A percentile compares a stretch with the other conserved stretches of the same genome.
phyloP scores from a whole-genome alignment of 208 protist species.

The Wallacemonas sp. region DNA sequence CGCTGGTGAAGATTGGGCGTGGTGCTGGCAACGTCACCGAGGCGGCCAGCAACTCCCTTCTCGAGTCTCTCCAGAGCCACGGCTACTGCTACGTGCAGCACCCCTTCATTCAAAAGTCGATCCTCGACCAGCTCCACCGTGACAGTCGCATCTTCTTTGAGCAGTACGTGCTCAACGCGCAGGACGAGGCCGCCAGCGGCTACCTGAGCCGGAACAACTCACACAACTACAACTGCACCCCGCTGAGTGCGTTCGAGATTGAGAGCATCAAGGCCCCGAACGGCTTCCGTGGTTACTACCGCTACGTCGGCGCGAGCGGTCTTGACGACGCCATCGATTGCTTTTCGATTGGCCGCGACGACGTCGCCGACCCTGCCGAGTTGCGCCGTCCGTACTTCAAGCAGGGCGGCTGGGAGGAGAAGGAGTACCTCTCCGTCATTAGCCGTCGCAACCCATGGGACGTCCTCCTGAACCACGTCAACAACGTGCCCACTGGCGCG shows the following conservation, averaged over 20 bases:
- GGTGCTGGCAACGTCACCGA: constrained; percentile 78
- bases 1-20: constrained; percentile 81
- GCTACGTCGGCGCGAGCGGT: constrained; percentile 82
- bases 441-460: constrained; percentile 85
- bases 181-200: constrained; percentile 26
- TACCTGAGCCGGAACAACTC: constrained; percentile 33
- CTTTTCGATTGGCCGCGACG: constrained; percentile 84
- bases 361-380: constrained; percentile 55
- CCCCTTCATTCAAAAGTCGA: constrained; percentile 84
- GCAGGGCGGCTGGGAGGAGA: constrained; percentile 64
- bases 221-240: constrained; percentile 68
- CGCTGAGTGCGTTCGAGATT: constrained; percentile 67
- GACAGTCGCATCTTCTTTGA: constrained; percentile 87
- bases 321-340: constrained; percentile 88
- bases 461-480: constrained; percentile 70
- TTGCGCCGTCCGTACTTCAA: constrained; percentile 76
- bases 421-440: constrained; percentile 68
- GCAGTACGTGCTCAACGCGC: constrained; percentile 66
- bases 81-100: constrained; percentile 91
- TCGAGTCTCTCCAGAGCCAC: constrained; percentile 84
- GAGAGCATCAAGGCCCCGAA: constrained; percentile 69
- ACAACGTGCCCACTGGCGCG: constrained; percentile 5
- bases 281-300: constrained; percentile 85
- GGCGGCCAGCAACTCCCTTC: constrained; percentile 76
- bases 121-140: constrained; percentile 84